phyloP scores from a whole-genome alignment of 257 asterid species.

The Solanum dulcamara region DNA sequence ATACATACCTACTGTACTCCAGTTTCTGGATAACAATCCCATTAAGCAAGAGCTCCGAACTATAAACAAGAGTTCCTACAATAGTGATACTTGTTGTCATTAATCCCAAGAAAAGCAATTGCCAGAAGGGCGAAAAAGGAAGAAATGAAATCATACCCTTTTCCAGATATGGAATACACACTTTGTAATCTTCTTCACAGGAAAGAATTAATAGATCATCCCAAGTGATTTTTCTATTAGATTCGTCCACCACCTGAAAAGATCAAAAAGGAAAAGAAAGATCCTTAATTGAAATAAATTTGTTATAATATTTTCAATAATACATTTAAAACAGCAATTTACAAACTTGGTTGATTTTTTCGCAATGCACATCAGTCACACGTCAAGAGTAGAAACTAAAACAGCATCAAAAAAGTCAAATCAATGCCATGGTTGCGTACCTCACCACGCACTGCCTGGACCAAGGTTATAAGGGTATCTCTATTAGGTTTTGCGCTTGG shows the following conservation, averaged over 20 bases:
- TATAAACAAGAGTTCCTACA: constrained; percentile 56
- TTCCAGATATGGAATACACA: constrained; percentile 46
- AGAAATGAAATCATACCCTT: constrained; percentile 29
- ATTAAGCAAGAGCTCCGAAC: constrained; percentile 67
- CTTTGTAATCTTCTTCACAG: constrained; percentile 41
- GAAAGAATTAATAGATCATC: constrained; percentile 47
- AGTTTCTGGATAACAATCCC: constrained; percentile 65
- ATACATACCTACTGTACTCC: constrained; percentile 50
- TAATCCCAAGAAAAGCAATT: constrained; percentile 3
- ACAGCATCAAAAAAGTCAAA: background rate
- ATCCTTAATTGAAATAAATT: background rate
- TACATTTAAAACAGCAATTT: background rate
- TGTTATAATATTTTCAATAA: background rate
- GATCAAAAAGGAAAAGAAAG: constrained; percentile 2
- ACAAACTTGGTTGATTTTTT: background rate
- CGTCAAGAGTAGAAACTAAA: background rate
- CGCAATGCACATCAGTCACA: background rate
- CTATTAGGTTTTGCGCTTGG: constrained; percentile 48
- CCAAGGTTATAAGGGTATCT: constrained; percentile 44
- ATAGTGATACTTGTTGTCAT: constrained; percentile 6
- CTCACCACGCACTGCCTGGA: constrained; percentile 61
- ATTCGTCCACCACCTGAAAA: constrained; percentile 35
- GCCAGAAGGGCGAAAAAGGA: background rate
- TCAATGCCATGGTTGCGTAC: constrained; percentile 17
- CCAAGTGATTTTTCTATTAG: constrained; percentile 11